Evolutionary conservation across 2,329 filamentous ascomycete species (phyloP).

Genomic region (Colletotrichum falcatum): DNA sequence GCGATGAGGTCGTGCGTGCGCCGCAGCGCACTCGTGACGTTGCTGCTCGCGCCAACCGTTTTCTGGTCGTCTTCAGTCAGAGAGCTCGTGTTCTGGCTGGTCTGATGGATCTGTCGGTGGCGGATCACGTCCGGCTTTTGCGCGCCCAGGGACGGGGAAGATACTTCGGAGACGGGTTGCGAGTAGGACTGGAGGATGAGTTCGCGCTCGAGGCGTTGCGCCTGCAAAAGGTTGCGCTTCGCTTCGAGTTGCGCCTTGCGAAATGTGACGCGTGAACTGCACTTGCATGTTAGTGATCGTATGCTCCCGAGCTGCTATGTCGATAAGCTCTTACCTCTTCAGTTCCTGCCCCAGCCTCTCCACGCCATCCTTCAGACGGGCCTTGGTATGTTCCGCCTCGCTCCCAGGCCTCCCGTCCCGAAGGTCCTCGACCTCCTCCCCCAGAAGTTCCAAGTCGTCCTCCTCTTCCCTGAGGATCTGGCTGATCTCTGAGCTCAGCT

Average conservation of each 20-base stretch:
- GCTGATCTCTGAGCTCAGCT: constrained; percentile 85
- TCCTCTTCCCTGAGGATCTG: constrained; percentile 81
- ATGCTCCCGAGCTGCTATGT: constrained; percentile 35
- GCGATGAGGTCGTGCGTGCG: constrained; percentile 90
- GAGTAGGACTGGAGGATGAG: constrained; percentile 77
- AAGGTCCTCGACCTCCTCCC: constrained; percentile 81
- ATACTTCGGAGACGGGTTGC: constrained; percentile 53
- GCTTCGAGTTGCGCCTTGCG: constrained; percentile 85
- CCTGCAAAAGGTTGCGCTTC: constrained; percentile 78
- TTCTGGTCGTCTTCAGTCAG: constrained; percentile 77
- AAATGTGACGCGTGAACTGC: constrained; percentile 73
- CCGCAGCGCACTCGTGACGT: constrained; percentile 86
- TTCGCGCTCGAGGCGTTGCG: constrained; percentile 81
- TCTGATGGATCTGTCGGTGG: constrained; percentile 47
- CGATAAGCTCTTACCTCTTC: constrained; percentile 64
- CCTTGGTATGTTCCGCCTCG: constrained; percentile 71
- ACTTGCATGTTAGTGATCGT: constrained; percentile 16
- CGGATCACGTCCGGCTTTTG: constrained; percentile 45
- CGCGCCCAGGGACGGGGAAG: constrained; percentile 46
- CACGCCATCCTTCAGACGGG: constrained; percentile 74
- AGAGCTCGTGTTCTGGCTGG: constrained; percentile 47
- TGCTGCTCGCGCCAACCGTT: constrained; percentile 78
- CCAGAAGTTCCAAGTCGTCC: constrained; percentile 84
- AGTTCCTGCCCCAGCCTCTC: constrained; percentile 78
- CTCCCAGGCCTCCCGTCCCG: constrained; percentile 63